Conservation (phyloP, 2,329 filamentous ascomycete genomes). For the Rosellinia necatrix region DNA sequence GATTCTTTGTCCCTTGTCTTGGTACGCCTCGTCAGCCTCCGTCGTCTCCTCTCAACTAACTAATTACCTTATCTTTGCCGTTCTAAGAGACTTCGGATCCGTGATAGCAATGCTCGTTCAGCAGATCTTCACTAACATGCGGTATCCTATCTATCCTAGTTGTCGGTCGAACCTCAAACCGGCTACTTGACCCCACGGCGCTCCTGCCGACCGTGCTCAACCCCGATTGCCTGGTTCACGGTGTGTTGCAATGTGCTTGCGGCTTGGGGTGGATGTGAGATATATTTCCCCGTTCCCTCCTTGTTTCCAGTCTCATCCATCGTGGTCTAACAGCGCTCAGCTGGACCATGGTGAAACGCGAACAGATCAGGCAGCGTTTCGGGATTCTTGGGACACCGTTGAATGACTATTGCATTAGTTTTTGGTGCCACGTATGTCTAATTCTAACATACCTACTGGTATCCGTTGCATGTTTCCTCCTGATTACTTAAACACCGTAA, state of each 20-base stretch:
- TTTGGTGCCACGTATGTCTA: constrained; percentile 50
- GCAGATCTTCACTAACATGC: not conserved
- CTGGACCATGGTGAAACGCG: constrained; percentile 57
- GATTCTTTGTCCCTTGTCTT: constrained; percentile 49
- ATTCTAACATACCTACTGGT: not conserved
- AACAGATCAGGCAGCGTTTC: constrained; percentile 57
- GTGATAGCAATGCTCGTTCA: not conserved
- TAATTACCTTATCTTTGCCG: not conserved
- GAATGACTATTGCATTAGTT: constrained; percentile 57
- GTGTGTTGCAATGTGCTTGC: constrained; percentile 45
- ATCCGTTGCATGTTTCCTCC: no score
- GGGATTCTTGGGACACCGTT: constrained; percentile 55
- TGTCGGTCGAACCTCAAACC: constrained; percentile 50
- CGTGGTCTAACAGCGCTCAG: constrained; percentile 36
- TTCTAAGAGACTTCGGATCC: not conserved
- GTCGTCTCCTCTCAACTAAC: no score
- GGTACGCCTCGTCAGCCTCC: no score
- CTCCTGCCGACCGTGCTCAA: constrained; percentile 46
- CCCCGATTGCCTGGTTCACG: constrained; percentile 49
- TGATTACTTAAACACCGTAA: not conserved
- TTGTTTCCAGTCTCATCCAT: not conserved
- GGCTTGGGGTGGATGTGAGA: constrained; percentile 52
- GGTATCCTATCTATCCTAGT: constrained; percentile 37
- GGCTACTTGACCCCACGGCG: constrained; percentile 50
- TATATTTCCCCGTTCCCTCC: not conserved